These are phyloP conservation scores for Chalciporus piperatus DNA, from an alignment of 768 basidiomycete genomes.

Conservation along the genomic window DNA sequence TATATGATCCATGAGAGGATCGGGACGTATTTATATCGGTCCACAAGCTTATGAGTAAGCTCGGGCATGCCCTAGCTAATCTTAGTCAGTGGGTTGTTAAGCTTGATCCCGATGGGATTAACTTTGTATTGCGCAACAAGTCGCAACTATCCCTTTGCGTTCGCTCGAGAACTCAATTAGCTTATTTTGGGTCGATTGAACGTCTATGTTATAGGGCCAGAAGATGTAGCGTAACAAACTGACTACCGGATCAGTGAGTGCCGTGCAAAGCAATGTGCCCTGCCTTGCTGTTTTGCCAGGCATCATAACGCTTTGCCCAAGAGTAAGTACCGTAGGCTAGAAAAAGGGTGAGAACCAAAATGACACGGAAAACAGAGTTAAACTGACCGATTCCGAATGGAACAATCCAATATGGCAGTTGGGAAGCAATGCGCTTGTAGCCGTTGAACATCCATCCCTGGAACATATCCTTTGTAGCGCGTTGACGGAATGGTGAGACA, in stretches of 20 bases:
- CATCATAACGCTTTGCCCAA: slow-evolving; percentile 72
- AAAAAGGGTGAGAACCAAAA: background rate
- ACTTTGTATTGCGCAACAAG: slow-evolving; percentile 8
- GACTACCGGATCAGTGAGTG: slow-evolving; percentile 18
- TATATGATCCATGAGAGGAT: background rate
- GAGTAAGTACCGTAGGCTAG: slow-evolving; percentile 75
- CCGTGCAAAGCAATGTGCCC: slow-evolving; percentile 58
- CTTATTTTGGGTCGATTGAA: background rate
- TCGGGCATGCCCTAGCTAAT: background rate
- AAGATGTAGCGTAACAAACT: slow-evolving; percentile 10
- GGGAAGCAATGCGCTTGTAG: slow-evolving; percentile 68
- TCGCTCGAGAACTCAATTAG: background rate
- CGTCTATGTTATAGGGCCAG: slow-evolving; percentile 17
- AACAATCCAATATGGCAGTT: slow-evolving; percentile 74
- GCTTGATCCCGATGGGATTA: too few species aligned
- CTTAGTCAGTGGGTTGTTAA: slow-evolving; percentile 9
- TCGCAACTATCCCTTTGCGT: background rate
- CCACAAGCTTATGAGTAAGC: slow-evolving; percentile 18
- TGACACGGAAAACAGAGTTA: background rate
- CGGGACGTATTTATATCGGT: slow-evolving; percentile 11
- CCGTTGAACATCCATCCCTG: slow-evolving; percentile 85
- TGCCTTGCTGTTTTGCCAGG: slow-evolving; percentile 76
- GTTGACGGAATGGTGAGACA: slow-evolving; percentile 80
- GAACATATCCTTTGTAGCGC: slow-evolving; percentile 67
- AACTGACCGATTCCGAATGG: slow-evolving; percentile 76